Conservation (phyloP, 2,329 filamentous ascomycete species). For the Clonostachys sp. region DNA sequence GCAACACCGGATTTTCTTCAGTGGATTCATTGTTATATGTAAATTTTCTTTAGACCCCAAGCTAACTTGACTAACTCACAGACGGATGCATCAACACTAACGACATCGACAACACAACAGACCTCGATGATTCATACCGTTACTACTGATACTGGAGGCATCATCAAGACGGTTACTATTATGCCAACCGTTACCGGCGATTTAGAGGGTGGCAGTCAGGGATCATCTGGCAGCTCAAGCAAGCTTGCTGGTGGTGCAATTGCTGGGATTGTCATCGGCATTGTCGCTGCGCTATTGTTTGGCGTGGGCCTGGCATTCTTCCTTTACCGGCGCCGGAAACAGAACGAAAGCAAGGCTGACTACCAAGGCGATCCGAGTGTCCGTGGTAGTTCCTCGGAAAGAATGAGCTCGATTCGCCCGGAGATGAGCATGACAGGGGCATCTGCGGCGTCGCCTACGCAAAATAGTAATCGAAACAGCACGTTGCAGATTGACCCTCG, state of each 20-base stretch:
- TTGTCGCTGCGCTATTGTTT: slow-evolving; percentile 36
- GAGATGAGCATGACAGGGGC: slow-evolving; percentile 30
- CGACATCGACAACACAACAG: slow-evolving; percentile 11
- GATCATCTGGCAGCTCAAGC: slow-evolving; percentile 23
- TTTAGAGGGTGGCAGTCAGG: slow-evolving; percentile 5
- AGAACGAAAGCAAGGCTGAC: slow-evolving; percentile 29
- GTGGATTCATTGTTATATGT: no score
- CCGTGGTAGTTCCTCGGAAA: slow-evolving; percentile 45
- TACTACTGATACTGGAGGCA: slow-evolving; percentile 39
- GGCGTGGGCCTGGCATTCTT: slow-evolving; percentile 28
- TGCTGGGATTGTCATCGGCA: slow-evolving; percentile 48
- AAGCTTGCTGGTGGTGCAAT: slow-evolving; percentile 28
- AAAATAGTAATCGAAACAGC: slow-evolving; percentile 44
- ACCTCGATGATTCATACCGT: slow-evolving; percentile 42
- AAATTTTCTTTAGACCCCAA: no score
- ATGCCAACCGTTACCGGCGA: slow-evolving; percentile 29
- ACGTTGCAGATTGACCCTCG: slow-evolving; percentile 56
- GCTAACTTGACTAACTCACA: no score
- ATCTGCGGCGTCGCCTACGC: slow-evolving; percentile 20
- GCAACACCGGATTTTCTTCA: no score
- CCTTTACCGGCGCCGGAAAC: slow-evolving; percentile 38
- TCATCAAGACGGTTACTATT: slow-evolving; percentile 49
- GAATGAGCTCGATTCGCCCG: slow-evolving; percentile 35
- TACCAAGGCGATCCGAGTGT: slow-evolving; percentile 39
- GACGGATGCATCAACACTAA: slow-evolving; percentile 8